phyloP scores from a whole-genome alignment of 179 eudicot species.

The Spinacia oleracea region DNA sequence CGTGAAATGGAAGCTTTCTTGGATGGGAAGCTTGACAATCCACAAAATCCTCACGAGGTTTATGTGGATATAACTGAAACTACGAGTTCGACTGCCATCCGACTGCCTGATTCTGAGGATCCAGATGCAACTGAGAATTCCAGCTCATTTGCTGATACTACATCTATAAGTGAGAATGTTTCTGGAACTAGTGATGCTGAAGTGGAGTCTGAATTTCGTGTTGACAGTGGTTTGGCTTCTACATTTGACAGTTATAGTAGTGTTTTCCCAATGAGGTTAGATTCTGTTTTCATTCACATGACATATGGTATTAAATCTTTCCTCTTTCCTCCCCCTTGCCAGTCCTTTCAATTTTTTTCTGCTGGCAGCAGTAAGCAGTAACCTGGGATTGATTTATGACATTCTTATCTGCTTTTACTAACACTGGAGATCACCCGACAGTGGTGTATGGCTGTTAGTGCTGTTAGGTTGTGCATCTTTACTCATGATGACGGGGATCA shows the following conservation, averaged over 20 bases:
- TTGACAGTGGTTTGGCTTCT: conserved; percentile 45
- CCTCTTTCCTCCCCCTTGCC: not conserved
- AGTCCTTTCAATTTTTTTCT: not conserved
- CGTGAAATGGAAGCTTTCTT: conserved; percentile 41
- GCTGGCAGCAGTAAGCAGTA: not conserved
- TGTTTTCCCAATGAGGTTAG: conserved; percentile 59
- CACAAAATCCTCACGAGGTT: conserved; percentile 29
- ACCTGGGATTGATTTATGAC: not conserved
- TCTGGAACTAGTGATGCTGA: conserved; percentile 76
- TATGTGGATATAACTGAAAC: conserved; percentile 42
- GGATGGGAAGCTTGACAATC: conserved; percentile 39
- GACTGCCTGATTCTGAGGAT: conserved; percentile 46
- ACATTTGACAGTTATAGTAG: conserved; percentile 46
- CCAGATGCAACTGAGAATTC: conserved; percentile 87
- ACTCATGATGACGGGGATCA: not conserved
- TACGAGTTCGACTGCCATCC: conserved; percentile 30
- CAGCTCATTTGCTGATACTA: conserved; percentile 78
- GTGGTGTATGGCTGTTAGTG: not conserved
- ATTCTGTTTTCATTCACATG: not conserved
- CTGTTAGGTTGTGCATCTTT: not conserved
- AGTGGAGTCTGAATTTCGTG: conserved; percentile 70
- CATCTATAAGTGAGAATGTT: conserved; percentile 54
- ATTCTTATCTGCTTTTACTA: not conserved
- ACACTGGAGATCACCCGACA: not conserved
- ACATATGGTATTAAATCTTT: not conserved